Evolutionary conservation across 2,329 filamentous ascomycete genomes (phyloP), one percentile per base, ranked within the genome.

Genomic region (Pseudogymnoascus sp.): DNA sequence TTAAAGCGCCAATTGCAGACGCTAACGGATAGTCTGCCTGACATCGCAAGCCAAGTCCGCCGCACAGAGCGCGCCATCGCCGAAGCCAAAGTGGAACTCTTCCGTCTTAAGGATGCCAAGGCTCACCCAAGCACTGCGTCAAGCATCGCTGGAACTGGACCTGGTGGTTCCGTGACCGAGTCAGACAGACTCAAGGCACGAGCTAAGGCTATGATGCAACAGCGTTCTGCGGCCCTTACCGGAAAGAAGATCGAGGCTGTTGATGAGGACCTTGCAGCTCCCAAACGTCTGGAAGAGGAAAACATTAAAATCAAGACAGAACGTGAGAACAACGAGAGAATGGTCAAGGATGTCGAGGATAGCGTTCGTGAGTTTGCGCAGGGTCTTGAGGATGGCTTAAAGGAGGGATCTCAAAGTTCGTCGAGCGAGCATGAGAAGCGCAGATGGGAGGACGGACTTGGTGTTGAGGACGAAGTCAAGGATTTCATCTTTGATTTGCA

Each of bases 401-500:
- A 95, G 73, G 91, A 96, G 63, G 90, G 88, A 43, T 84, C 81
- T 43, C 85, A 89, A 66, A 89, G 88, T 69, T 88, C 87, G 40
- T 85, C 87, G 2, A 90, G 87, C 66, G 91, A 97, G 75, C 93
- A 97, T 73, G 95, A 99, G 78, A 88, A 86, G 70, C 87, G 95
- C 66, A 86, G 95, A 66, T 99, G 95, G 95, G 92, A 99, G 70
- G 95, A 99, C 76, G 95, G 87, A 8, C 82, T 99, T 38, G 95
- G 95, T 28, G 95, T 99, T 28, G 95, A 99, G 73, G 93, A 99
- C 71, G 92, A 96, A 71, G 89, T 97, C 66, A 91, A 92, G 71
- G 95, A 99, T 72, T 97, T 99, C 75, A 99, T 99, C 74, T 97
- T 95, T 73, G 95, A 97, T 69, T 79, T 99, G 62, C 93, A 97